Evolutionary conservation across 2,329 filamentous ascomycete genomes (phyloP), one percentile per base, ranked within the genome.

Genomic region (Epichloe gansuensis): DNA sequence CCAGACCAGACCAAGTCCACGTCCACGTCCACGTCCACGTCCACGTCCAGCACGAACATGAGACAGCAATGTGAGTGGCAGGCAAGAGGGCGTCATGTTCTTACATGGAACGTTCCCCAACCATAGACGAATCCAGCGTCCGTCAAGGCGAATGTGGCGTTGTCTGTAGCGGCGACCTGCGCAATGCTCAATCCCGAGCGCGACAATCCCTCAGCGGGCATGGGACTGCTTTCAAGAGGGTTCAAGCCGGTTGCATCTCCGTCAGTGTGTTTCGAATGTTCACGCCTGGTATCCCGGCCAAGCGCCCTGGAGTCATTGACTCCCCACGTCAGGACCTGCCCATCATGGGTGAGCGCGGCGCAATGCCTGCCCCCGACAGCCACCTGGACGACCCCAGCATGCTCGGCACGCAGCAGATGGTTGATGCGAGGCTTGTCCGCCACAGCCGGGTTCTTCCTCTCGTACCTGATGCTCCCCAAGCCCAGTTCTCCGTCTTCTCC

Each of bases 81-180:
- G 11, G 15, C 37, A 13, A 15, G 11, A 38, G 37, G 7, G 13
- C 15, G 31, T 9, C 25, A 21, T 41, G 9, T 35, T 68, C 75
- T 65, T 72, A 80, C 77, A 59, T 82, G 72, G 70, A 90, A 90
- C 5, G 83, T 86, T 25, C 86, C 86, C 84, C 86, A 89, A 54
- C 85, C 85, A 62, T 86, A 90, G 28, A 90, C 80, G 42, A 76
- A 70, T 13, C 85, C 86, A 52, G 81, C 77, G 17, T 78, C 75
- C 12, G 85, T 88, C 31, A 90, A 72, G 1, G 78, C 84, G 65
- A 89, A 86, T 1, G 81, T 84, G 42, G 81, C 78, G 61, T 79
- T 82, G 60, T 86, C 81, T n/a, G 76, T 77, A 38, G 81, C 81
- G 45, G 73, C 75, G 48, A 86, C 70, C 56, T 80, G 74, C 11